These are phyloP conservation scores for Colletotrichum orbiculare DNA, from an alignment of 2,329 filamentous ascomycete genomes.

Conservation along the genomic window DNA sequence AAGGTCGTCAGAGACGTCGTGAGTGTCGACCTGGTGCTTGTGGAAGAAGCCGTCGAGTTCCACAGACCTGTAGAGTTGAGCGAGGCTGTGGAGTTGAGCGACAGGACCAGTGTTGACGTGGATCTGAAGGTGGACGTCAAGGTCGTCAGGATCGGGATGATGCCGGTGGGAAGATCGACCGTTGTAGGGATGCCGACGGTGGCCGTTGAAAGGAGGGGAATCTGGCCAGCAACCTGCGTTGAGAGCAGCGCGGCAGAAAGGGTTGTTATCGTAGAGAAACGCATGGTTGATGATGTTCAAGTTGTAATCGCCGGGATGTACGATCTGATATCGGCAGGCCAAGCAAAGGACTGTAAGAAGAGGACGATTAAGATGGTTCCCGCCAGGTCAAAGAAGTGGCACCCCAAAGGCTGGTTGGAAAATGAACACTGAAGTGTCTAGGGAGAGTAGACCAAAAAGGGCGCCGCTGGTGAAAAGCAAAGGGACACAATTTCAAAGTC, in stretches of 20 bases:
- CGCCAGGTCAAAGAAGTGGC: constrained; percentile 5
- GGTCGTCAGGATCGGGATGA: too few species aligned
- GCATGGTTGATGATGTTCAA: background rate
- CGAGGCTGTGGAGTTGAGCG: too few species aligned
- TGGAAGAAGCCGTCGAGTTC: too few species aligned
- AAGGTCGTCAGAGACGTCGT: background rate
- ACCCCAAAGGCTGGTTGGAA: background rate
- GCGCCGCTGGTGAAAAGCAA: background rate
- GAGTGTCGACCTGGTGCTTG: background rate
- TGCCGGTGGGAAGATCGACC: background rate
- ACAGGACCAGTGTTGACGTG: too few species aligned
- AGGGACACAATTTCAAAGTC: too few species aligned
- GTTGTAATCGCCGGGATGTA: constrained; percentile 3
- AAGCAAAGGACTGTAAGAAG: background rate
- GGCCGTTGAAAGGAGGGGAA: background rate
- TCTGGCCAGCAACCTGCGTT: background rate
- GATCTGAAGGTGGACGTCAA: too few species aligned
- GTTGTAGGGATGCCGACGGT: background rate
- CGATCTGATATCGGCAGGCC: background rate
- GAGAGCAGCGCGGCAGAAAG: constrained; percentile 7
- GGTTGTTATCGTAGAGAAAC: constrained; percentile 5
- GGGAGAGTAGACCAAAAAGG: constrained; percentile 11
- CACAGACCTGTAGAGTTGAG: too few species aligned
- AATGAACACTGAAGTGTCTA: constrained; percentile 8
- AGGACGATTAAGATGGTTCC: constrained; percentile 7